These are phyloP conservation scores for Aspergillus flavus DNA, from an alignment of 2,329 filamentous ascomycete genomes.

Conservation along the genomic window DNA sequence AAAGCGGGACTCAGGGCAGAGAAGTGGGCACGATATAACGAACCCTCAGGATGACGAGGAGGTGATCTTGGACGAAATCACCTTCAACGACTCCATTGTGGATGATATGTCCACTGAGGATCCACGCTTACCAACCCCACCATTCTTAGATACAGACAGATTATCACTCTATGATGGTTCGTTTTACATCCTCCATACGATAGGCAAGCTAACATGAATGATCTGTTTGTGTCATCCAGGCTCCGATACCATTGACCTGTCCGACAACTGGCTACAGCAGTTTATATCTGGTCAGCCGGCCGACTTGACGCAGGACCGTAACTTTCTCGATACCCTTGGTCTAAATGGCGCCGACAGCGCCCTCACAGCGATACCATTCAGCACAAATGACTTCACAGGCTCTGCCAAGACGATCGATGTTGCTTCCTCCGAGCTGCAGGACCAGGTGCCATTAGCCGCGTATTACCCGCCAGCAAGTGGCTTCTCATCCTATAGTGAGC, in stretches of 20 bases:
- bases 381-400: slow-evolving; percentile 4
- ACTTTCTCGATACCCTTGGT: slow-evolving; percentile 17
- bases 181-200: background rate
- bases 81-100: slow-evolving; percentile 12
- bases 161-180: slow-evolving; percentile 15
- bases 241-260: slow-evolving; percentile 25
- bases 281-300: slow-evolving; percentile 24
- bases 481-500: slow-evolving; percentile 1
- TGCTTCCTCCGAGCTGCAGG: slow-evolving; percentile 4
- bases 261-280: slow-evolving; percentile 34
- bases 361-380: background rate
- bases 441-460: background rate
- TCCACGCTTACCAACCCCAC: slow-evolving; percentile 11
- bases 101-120: slow-evolving; percentile 13
- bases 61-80: slow-evolving; percentile 3
- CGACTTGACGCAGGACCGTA: slow-evolving; percentile 14
- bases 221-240: slow-evolving; percentile 7
- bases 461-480: background rate
- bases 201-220: background rate
- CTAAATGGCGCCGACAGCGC: slow-evolving; percentile 4
- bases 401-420: background rate
- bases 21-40: background rate
- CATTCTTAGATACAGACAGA: slow-evolving; percentile 15
- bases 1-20: slow-evolving; percentile 5
- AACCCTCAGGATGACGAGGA: slow-evolving; percentile 3